Conservation (phyloP, 1,284 basidiomycete genomes). For the Peniophora sp. region DNA sequence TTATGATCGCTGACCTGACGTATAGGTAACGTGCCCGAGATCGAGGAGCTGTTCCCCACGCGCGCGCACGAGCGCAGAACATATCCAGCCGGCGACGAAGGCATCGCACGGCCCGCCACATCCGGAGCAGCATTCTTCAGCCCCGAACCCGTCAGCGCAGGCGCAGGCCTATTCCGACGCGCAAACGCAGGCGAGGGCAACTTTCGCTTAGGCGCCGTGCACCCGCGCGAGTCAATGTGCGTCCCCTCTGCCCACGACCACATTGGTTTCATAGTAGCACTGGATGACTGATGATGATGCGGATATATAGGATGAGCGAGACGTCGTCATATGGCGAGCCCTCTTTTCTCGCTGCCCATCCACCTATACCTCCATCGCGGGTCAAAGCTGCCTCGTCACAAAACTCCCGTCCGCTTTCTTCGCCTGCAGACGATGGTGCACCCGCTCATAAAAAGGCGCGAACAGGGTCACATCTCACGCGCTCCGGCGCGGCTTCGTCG, state of each 20-base stretch:
- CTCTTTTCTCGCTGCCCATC: neutral
- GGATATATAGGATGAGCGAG: neutral
- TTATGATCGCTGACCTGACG: slow-evolving; percentile 2
- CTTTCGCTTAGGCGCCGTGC: slow-evolving; percentile 48
- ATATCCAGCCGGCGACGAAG: slow-evolving; percentile 17
- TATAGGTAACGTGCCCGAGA: slow-evolving; percentile 55
- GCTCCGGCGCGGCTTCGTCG: too few relatives aligned
- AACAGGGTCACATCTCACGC: too few relatives aligned
- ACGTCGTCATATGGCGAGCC: neutral
- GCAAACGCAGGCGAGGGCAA: slow-evolving; percentile 31
- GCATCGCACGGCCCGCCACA: slow-evolving; percentile 48
- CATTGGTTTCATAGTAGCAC: neutral
- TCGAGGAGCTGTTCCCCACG: slow-evolving; percentile 65
- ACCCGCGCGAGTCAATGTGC: slow-evolving; percentile 58
- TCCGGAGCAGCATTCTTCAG: slow-evolving; percentile 74
- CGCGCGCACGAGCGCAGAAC: slow-evolving; percentile 26
- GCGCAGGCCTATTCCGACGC: slow-evolving; percentile 40
- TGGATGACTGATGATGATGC: neutral
- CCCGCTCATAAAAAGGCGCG: slow-evolving; percentile 65
- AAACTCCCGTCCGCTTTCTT: slow-evolving; percentile 62
- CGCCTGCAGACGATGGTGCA: slow-evolving; percentile 64
- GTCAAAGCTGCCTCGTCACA: slow-evolving; percentile 31
- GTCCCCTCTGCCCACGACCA: slow-evolving; percentile 11
- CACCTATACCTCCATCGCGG: slow-evolving; percentile 22
- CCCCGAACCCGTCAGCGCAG: slow-evolving; percentile 51